These are phyloP conservation scores for Gracilariopsis chorda DNA, from an alignment of 23 red algal genomes.

Conservation along the genomic window DNA sequence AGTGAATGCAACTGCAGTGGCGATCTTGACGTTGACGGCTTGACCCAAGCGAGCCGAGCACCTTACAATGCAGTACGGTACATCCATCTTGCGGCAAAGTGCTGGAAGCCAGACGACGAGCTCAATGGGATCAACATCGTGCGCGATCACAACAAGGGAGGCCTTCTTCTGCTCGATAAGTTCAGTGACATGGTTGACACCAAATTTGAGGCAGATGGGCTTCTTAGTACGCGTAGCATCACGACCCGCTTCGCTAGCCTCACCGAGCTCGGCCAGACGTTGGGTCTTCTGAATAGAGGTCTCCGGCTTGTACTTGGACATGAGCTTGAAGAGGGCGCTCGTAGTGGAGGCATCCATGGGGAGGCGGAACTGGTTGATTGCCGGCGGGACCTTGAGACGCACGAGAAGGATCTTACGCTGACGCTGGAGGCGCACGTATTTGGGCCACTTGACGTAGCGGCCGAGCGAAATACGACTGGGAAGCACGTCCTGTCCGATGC, in stretches of 20 bases:
- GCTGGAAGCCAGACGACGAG: conserved; percentile 95
- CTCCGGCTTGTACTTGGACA: conserved; percentile 95
- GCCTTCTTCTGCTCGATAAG: conserved; percentile 96
- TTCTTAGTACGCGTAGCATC: conserved; percentile 82
- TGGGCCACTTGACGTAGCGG: conserved; percentile 93
- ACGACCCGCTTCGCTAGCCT: conserved; percentile 69
- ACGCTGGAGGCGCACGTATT: conserved; percentile 93
- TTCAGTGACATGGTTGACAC: conserved; percentile 96
- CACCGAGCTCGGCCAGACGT: conserved; percentile 71
- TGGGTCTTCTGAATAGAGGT: conserved; percentile 73
- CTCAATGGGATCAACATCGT: conserved; percentile 98
- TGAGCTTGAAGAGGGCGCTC: conserved; percentile 77
- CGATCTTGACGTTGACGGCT: conserved; percentile 80
- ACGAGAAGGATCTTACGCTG: conserved; percentile 93
- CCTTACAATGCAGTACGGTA: conserved; percentile 98
- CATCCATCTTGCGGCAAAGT: conserved; percentile 96
- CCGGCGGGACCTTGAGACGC: conserved; percentile 97
- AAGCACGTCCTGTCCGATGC: conserved; percentile 91
- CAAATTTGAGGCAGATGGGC: conserved; percentile 88
- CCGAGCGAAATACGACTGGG: conserved; percentile 76
- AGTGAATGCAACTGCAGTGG: conserved; percentile 84
- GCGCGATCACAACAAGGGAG: conserved; percentile 90
- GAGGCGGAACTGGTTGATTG: conserved; percentile 90
- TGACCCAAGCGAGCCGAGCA: conserved; percentile 78
- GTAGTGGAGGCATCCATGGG: conserved; percentile 85